A percentile compares a stretch with the other conserved stretches of the same genome.
These are phyloP conservation scores for Boletus rubescentipes DNA, from an alignment of 768 basidiomycete species.

Conservation along the genomic window DNA sequence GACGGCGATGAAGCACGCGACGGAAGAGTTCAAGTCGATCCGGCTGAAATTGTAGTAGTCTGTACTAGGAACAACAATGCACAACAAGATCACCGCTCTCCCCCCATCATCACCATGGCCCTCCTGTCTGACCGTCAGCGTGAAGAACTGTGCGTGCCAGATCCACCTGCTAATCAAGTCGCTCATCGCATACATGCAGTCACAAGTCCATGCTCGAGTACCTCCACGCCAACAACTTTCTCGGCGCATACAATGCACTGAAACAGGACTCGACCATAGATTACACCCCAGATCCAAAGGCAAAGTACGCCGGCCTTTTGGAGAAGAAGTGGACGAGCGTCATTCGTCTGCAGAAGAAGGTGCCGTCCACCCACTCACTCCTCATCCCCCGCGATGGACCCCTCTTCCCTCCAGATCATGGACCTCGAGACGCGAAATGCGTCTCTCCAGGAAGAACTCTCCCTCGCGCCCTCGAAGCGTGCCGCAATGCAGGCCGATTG, in stretches of 20 bases:
- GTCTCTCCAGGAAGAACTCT: conserved; percentile 70
- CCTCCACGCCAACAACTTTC: conserved; percentile 64
- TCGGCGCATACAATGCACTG: conserved; percentile 58
- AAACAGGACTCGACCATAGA: conserved; percentile 55
- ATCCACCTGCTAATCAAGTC: neutral
- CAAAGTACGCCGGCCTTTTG: conserved; percentile 80
- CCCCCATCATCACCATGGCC: conserved; percentile 31
- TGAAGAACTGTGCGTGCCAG: conserved; percentile 45
- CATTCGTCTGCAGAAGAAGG: conserved; percentile 95
- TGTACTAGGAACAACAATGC: conserved; percentile 25
- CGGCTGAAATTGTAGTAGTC: neutral
- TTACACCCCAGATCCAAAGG: conserved; percentile 81
- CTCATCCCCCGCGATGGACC: conserved; percentile 5
- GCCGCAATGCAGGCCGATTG: conserved; percentile 75
- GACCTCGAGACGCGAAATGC: conserved; percentile 87
- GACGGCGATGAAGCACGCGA: conserved; percentile 16
- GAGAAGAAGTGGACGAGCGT: conserved; percentile 99
- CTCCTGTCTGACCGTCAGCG: conserved; percentile 46
- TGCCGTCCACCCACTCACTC: conserved; percentile 29
- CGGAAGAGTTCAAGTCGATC: conserved; percentile 26
- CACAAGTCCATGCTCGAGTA: conserved; percentile 84
- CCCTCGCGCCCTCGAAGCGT: conserved; percentile 47
- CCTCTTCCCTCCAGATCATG: conserved; percentile 67
- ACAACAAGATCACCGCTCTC: conserved; percentile 29
- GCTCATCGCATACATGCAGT: conserved; percentile 38